phyloP scores from a whole-genome alignment of 1,284 basidiomycete genomes.

The Tremellales sp. region DNA sequence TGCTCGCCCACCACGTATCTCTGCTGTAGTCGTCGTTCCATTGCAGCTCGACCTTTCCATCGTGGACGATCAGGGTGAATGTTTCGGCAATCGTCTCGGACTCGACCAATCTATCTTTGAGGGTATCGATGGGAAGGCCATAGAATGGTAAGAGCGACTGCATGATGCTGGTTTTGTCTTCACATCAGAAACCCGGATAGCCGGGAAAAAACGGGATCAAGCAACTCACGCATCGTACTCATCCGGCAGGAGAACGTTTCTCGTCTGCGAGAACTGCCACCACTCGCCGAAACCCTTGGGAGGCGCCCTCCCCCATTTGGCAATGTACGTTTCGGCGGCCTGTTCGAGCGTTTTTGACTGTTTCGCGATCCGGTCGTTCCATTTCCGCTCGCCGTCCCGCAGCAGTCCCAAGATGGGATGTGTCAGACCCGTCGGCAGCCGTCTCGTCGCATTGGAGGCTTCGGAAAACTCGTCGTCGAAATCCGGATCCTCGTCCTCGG shows the following conservation, averaged over 20 bases:
- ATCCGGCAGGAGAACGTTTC: slow-evolving; percentile 44
- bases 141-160: slow-evolving; percentile 45
- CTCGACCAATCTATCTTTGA: slow-evolving; percentile 38
- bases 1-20: slow-evolving; percentile 45
- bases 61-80: slow-evolving; percentile 47
- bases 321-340: slow-evolving; percentile 50
- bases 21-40: slow-evolving; percentile 51
- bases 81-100: slow-evolving; percentile 47
- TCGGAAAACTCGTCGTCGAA: slow-evolving; percentile 25
- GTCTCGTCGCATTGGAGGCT: slow-evolving; percentile 12
- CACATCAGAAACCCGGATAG: too few relatives aligned
- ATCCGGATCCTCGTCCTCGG: slow-evolving; percentile 22
- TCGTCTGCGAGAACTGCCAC: slow-evolving; percentile 39
- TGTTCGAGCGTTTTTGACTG: slow-evolving; percentile 52
- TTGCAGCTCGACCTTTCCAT: slow-evolving; percentile 48
- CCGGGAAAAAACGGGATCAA: background rate
- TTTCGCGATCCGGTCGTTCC: slow-evolving; percentile 46
- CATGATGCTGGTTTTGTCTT: slow-evolving; percentile 38
- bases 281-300: slow-evolving; percentile 50
- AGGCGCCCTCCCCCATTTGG: slow-evolving; percentile 47
- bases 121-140: slow-evolving; percentile 38
- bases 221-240: slow-evolving; percentile 46
- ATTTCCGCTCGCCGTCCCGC: slow-evolving; percentile 49
- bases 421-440: slow-evolving; percentile 20
- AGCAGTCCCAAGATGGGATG: slow-evolving; percentile 51